These are phyloP conservation scores for Neurospora intermedia DNA, from an alignment of 495 filamentous ascomycete species.

Conservation along the genomic window DNA sequence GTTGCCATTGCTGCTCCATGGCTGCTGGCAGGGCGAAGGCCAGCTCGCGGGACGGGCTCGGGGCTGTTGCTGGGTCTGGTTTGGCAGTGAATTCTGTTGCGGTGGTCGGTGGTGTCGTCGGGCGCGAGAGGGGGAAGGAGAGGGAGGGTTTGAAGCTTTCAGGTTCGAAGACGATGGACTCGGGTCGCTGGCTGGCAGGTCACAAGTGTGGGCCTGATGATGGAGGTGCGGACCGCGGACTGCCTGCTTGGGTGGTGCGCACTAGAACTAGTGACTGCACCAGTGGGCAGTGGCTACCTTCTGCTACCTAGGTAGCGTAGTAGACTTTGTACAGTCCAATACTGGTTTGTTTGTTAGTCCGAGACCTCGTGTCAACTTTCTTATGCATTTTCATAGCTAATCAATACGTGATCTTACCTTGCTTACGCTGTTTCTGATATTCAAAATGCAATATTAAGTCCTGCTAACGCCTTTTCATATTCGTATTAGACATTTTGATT, in stretches of 20 bases:
- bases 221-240: neutral
- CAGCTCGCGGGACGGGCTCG: neutral
- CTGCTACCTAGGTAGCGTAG: neutral
- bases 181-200: conserved; percentile 7
- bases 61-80: conserved; percentile 1
- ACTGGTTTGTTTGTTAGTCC: too few relatives aligned
- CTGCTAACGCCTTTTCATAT: too few relatives aligned
- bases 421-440: too few relatives aligned
- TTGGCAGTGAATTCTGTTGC: conserved; percentile 6
- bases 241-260: neutral
- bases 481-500: too few relatives aligned
- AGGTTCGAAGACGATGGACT: conserved; percentile 14
- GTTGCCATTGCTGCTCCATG: conserved; percentile 48
- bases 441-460: too few relatives aligned
- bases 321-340: too few relatives aligned
- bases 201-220: conserved; percentile 4
- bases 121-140: neutral
- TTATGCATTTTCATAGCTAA: too few relatives aligned
- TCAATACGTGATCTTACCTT: too few relatives aligned
- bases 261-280: neutral
- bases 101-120: neutral
- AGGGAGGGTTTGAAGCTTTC: conserved; percentile 9
- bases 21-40: conserved; percentile 19
- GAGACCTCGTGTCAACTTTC: too few relatives aligned
- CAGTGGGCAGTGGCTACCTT: neutral